Evolutionary conservation across 2,329 filamentous ascomycete genomes (phyloP), one percentile per base, ranked within the genome.

Genomic region (Aspergillus pseudotamarii): DNA sequence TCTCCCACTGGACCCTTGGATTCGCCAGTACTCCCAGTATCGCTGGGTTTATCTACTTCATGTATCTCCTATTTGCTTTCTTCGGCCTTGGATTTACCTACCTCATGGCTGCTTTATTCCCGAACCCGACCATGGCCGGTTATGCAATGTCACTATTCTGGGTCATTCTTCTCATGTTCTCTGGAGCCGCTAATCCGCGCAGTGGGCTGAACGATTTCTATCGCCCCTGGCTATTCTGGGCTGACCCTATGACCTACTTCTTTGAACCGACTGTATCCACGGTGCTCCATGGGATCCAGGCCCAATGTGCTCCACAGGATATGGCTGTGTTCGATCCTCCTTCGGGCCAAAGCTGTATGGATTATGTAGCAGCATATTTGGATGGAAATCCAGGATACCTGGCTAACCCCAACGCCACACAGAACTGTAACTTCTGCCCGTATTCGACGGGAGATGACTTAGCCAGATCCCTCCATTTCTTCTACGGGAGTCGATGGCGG

Each of bases 131-230:
- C 2, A 61, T 64, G 59, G 62, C 59, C 38, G 59, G 62, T 16
- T 64, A 64, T 8, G 62, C 62, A 16, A 57, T 55, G n/a, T 64
- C 62, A 8, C 36, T 64, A 4, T 59, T 59, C 38, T 61, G 62
- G 62, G 62, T 64, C 1, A 36, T 38, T 14, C 21, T 64, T 4
- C 41, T 57, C 12, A 45, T 64, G 32, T 64, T 64, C 28, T 58
- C 54, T 8, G 62, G 62, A 12, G 23, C 55, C 1, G 34, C 41
- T 1, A 38, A 28, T 28, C 62, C 62, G 16, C 58, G 43, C 26
- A 50, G 14, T 28, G 34, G 45, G 11, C 21, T 64, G 19, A 64
- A 64, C 32, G 28, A 34, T 26, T 64, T 64, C 45, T 64, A 64
- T 34, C 59, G 55, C 9, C 50, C 59, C 11, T 64, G 62, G 62